A percentile compares a stretch with the other conserved stretches of the same genome.
These are phyloP conservation scores for Microdochium nivale DNA, from an alignment of 2,329 filamentous ascomycete species.

Conservation along the genomic window DNA sequence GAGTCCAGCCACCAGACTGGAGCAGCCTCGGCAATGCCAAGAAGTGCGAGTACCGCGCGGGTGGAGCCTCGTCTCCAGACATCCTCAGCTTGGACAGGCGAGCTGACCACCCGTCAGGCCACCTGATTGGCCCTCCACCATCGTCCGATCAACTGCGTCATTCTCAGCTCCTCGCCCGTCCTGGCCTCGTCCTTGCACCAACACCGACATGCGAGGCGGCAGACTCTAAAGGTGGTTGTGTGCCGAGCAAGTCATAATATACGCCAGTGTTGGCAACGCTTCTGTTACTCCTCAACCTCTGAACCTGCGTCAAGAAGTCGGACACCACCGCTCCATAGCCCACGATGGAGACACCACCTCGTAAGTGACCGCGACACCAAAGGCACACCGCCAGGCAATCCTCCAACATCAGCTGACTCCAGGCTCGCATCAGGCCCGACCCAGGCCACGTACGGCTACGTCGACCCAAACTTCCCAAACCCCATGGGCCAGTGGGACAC, in stretches of 20 bases:
- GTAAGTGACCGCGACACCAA: neutral
- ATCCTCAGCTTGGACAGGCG: neutral
- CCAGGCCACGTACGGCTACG: constrained; percentile 22
- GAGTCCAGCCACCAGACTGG: no score
- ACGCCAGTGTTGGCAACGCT: neutral
- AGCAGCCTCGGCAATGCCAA: neutral
- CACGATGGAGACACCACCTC: neutral
- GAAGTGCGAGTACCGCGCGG: neutral
- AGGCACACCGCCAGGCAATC: no score
- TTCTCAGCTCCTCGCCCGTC: neutral
- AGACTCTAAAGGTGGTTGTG: neutral
- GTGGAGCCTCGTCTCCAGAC: no score
- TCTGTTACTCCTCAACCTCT: neutral
- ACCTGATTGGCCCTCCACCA: neutral
- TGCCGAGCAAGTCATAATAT: neutral
- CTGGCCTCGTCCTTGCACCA: neutral
- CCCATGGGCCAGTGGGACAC: constrained; percentile 35
- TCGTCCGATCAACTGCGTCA: neutral
- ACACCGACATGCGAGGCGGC: neutral
- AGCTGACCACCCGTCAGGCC: neutral
- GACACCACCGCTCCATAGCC: neutral
- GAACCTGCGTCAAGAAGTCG: neutral
- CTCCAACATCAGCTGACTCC: neutral
- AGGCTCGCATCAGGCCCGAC: neutral
- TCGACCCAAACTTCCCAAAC: constrained; percentile 43